Evolutionary conservation across 2,329 filamentous ascomycete genomes (phyloP), one percentile per base, ranked within the genome.

Genomic region (Penicillium freii): DNA sequence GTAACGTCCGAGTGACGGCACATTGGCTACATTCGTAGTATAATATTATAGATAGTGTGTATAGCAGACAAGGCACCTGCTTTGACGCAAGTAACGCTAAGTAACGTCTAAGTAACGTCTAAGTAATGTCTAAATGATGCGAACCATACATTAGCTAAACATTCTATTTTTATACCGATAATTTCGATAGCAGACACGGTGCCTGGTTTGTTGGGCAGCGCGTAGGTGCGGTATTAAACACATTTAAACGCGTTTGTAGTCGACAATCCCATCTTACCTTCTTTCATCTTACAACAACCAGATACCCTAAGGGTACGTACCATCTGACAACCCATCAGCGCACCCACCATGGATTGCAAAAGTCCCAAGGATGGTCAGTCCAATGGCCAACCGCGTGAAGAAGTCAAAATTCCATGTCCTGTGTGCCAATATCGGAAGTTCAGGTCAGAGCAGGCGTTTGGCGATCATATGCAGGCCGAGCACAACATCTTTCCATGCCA

Each of bases 351-450:
- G 43, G 25, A 13, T 1, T 0, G 1, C 10, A 31, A 29, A 19
- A 13, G 1, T 7, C 11, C n/a, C 2, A 8, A 19, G 11, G 2
- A 21, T 3, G 1, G 6, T 31, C 5, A n/a, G 8, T 3, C 10
- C 7, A 8, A n/a, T 15, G 1, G 5, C 6, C 11, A 46, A 13
- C 11, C n/a, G 4, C n/a, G 9, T 1, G 4, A 46, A 5, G 4
- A 5, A 1, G 5, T 5, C 8, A 5, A 2, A 10, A 17, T 34
- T 23, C 13, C 7, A 21, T 46, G 44, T 11, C 29, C 44, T 4
- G 29, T 33, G 2, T 46, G 29, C 19, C 17, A 17, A 4, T 19
- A 3, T 6, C 29, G 29, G 10, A 17, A 4, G 1, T 46, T 23
- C 8, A 17, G 31, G 8, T 10, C 44, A 10, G 44, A 46, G 4